Base-by-base conservation (phyloP, 73 alveolate species). In the Uronychia setigera region DNA sequence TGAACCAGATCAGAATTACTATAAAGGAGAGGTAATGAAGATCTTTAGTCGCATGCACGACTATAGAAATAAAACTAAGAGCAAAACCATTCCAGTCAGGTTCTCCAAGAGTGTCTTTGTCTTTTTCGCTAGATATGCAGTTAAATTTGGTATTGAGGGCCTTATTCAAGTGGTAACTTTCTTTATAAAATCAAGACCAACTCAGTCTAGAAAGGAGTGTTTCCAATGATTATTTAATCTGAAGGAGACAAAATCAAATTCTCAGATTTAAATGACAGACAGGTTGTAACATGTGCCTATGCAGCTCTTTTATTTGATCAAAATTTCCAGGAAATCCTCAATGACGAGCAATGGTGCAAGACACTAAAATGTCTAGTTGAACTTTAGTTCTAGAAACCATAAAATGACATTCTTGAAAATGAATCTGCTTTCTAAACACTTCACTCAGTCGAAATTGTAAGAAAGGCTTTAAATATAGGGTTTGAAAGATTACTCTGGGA, bases 161-260 rank as follows among this genome's bases (percentile, higher is more conserved):
- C 81, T 85, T 26, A 26, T 85, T 26, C 75, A 35, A 29, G 57
- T 59, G 33, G 32, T 78, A 33, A 58, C 76, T 28, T n/a, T 11
- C 67, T 46, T 5, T 46, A 5, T 46, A 19, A 46, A 46, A 46
- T 5, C 67, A 5, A 46, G 67, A 46, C 67, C 5, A 46, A 46
- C 67, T 46, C 67, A 1, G 77, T 85, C 19, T 32, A 85, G 76
- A 59, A 5, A n/a, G 86, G 59, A 32, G 77, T 85, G 25, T 33
- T 85, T 5, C 29, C 77, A 0, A 85, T 85, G 91, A 77, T 85
- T 0, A 33, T 85, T 83, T 77, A 33, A 19, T 77, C 86, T 1
- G 91, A 85, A 34, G 91, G 91, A 1, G 86, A 77, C 28, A 76
- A 85, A 81, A 85, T 85, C 80, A 76, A 31, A n/a, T 11, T 19